phyloP scores from a whole-genome alignment of 768 basidiomycete species.

The Serpula lacrymans region DNA sequence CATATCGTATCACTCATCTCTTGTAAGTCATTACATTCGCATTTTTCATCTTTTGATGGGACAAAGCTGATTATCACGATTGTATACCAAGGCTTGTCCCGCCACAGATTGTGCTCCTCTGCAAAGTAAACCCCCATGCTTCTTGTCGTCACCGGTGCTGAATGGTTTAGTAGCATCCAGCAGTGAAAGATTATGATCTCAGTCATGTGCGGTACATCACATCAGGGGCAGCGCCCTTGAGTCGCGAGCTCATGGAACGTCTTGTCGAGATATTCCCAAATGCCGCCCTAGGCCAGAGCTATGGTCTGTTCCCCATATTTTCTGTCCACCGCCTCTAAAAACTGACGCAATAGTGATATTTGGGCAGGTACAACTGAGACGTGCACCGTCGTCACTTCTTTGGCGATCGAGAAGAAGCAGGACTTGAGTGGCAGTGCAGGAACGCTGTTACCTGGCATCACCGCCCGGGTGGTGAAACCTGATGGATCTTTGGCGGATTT shows the following conservation, averaged over 20 bases:
- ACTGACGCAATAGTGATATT: background rate
- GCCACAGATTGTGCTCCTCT: constrained; percentile 46
- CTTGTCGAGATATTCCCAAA: constrained; percentile 45
- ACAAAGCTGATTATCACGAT: background rate
- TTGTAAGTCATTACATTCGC: constrained; percentile 19
- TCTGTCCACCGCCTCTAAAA: background rate
- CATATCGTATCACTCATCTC: constrained; percentile 45
- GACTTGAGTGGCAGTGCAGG: constrained; percentile 54
- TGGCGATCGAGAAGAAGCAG: constrained; percentile 43
- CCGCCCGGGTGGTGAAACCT: constrained; percentile 51
- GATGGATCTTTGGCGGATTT: constrained; percentile 55
- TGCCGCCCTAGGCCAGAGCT: constrained; percentile 56
- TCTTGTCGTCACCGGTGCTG: background rate
- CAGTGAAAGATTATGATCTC: constrained; percentile 36
- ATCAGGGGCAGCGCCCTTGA: constrained; percentile 58
- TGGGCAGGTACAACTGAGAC: constrained; percentile 61
- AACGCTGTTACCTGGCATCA: constrained; percentile 53
- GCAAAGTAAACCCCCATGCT: constrained; percentile 36
- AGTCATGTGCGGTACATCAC: constrained; percentile 35
- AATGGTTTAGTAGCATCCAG: constrained; percentile 30
- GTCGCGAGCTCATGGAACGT: constrained; percentile 45
- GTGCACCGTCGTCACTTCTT: constrained; percentile 46
- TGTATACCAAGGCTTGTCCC: constrained; percentile 40
- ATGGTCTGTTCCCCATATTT: constrained; percentile 37
- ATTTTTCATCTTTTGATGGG: too few relatives aligned